phyloP scores from a whole-genome alignment of 768 basidiomycete genomes.

The Pulveroboletus ravenelii region DNA sequence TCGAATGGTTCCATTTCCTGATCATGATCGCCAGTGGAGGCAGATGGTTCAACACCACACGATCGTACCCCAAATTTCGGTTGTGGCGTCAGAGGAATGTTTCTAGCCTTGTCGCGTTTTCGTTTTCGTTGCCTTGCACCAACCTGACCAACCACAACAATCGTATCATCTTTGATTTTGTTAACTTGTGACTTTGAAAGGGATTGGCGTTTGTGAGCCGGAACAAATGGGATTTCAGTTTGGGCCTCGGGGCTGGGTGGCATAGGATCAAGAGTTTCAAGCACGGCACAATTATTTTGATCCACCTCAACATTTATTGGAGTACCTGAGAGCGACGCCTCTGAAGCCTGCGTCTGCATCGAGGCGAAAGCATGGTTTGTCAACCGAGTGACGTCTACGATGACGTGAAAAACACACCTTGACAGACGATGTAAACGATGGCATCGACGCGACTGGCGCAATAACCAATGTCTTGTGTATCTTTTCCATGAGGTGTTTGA shows the following conservation, averaged over 20 bases:
- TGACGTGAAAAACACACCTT: constrained; percentile 14
- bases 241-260: constrained; percentile 38
- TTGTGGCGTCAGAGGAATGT: neutral
- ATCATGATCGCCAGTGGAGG: constrained; percentile 8
- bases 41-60: constrained; percentile 2
- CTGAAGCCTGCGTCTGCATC: constrained; percentile 8
- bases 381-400: neutral
- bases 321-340: neutral
- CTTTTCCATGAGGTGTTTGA: constrained; percentile 53
- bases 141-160: constrained; percentile 67
- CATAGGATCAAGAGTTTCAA: constrained; percentile 12
- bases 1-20: constrained; percentile 52
- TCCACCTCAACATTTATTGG: constrained; percentile 1
- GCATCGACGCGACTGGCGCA: constrained; percentile 46
- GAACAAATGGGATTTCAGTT: constrained; percentile 76
- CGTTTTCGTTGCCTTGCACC: constrained; percentile 65
- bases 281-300: neutral
- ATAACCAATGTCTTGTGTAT: constrained; percentile 66
- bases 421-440: constrained; percentile 3
- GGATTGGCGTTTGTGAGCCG: constrained; percentile 50
- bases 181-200: constrained; percentile 7
- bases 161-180: constrained; percentile 49
- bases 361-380: constrained; percentile 2
- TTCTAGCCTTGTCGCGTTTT: constrained; percentile 20
- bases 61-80: constrained; percentile 1